Base-by-base conservation (phyloP, 306 rosid species). In the Pueraria montana region DNA sequence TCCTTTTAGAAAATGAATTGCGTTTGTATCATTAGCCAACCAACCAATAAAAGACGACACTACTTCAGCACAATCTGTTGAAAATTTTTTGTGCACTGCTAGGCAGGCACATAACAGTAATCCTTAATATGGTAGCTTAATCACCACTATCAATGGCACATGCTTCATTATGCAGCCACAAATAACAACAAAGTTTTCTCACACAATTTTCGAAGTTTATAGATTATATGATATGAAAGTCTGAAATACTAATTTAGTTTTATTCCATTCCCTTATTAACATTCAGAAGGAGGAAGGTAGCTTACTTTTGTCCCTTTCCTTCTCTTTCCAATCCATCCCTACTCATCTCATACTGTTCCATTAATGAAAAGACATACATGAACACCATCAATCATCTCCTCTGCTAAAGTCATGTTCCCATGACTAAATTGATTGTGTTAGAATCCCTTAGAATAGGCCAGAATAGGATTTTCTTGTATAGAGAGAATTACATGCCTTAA, bases 1-100 rank as follows among this genome's bases (percentile, higher is more conserved):
- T 75, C 98, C 97, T 94, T 94, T 21, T 46, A 64, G 67, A 49
- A 76, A 76, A 86, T 74, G 63, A 79, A 56, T 62, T 13, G 78
- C 12, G 52, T 58, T 53, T 43, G 30, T 2, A n/a, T 36, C 32
- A 80, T 43, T 78, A 43, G 56, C 40, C 70, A 69, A 52, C 24
- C 30, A 70, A 74, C 27, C 61, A 58, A 74, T n/a, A 71, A 46
- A 63, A 78, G 65, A 71, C 7, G 10, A 79, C 17, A 56, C 23
- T n/a, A 23, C 48, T 81, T 27, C 65, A 40, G 53, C 26, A 2
- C 3, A 71, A 36, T 27, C 32, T 27, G 32, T 27, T 64, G 20
- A 43, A 42, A 50, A 1, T 1, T 26, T 20, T 81, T 14, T 20
- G 40, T 34, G n/a, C 30, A 49, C 23, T 18, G 4, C 56, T n/a